Evolutionary conservation across 345 rosid genomes (phyloP).

Genomic region (Arabidopsis arenosa): DNA sequence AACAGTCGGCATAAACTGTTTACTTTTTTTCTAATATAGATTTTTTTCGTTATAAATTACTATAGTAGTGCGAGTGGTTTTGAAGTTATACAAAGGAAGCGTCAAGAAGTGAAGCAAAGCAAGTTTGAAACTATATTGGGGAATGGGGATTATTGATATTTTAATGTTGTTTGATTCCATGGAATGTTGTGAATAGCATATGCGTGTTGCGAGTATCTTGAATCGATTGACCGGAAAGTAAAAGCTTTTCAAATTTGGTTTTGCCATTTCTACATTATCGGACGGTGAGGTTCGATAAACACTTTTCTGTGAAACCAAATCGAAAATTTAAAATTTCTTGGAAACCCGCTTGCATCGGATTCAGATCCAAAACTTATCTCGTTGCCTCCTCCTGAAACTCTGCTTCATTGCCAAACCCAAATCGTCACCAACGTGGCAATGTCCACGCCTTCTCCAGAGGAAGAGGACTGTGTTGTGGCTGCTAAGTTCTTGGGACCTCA

Average conservation of each 20-base stretch:
- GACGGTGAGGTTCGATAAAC: not conserved
- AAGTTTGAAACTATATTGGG: constrained; percentile 23
- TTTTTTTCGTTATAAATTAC: constrained; percentile 5
- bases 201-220: constrained; percentile 22
- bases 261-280: not conserved
- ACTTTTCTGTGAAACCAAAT: no score
- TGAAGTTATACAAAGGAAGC: constrained; percentile 34
- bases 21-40: constrained; percentile 3
- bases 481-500: no score
- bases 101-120: constrained; percentile 25
- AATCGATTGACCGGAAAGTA: constrained; percentile 11
- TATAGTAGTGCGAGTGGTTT: constrained; percentile 8
- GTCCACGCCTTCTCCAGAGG: no score
- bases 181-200: constrained; percentile 35
- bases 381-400: no score
- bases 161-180: constrained; percentile 27
- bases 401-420: no score
- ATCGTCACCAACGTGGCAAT: no score
- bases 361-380: no score
- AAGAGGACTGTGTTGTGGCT: no score
- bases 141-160: not conserved
- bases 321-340: no score
- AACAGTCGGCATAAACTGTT: constrained; percentile 17
- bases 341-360: no score
- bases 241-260: constrained; percentile 20